Evolutionary conservation across 768 basidiomycete genomes (phyloP), one percentile per base, ranked within the genome.

Genomic region (Tulasnella sp.): DNA sequence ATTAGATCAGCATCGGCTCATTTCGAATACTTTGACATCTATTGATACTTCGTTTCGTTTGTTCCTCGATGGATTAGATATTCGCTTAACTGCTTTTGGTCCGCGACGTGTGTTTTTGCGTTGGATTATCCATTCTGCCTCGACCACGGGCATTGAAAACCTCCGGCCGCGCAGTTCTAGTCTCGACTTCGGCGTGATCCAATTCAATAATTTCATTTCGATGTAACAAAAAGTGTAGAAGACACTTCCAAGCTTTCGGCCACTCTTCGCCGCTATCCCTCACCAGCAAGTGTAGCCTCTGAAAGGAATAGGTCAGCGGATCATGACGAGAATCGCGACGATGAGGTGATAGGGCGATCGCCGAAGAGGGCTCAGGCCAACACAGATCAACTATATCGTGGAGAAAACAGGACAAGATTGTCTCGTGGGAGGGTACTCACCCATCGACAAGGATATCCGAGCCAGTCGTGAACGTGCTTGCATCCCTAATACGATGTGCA

Each of bases 381-480:
- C 61, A 67, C 61, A 67, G 35, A 67, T 29, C 61, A 67, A 67
- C 61, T 67, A 67, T 67, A 67, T 67, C 61, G 35, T 67, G 61
- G 61, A 13, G n/a, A 67, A 11, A 51, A 51, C 3, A 23, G 23
- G 6, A n/a, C 6, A 35, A 67, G 61, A 44, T 67, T 67, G 61
- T 67, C 61, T 67, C 61, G 61, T 67, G 61, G 61, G 61, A 67
- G 29, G 5, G 40, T 39, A 70, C 78, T 39, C 51, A 79, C 78
- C 78, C 78, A 69, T 79, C 78, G 37, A 79, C 72, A 20, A 79
- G 77, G 75, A 79, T 79, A 77, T 79, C 78, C 35, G 78, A 35
- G 26, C 78, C 78, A 29, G 78, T 79, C 10, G 76, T 78, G 78
- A 79, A 79, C 26, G 78, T 48, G 70, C 77, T 78, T 73, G 78